phyloP scores from a whole-genome alignment of 495 filamentous ascomycete genomes.

The Aspergillus avenaceus region DNA sequence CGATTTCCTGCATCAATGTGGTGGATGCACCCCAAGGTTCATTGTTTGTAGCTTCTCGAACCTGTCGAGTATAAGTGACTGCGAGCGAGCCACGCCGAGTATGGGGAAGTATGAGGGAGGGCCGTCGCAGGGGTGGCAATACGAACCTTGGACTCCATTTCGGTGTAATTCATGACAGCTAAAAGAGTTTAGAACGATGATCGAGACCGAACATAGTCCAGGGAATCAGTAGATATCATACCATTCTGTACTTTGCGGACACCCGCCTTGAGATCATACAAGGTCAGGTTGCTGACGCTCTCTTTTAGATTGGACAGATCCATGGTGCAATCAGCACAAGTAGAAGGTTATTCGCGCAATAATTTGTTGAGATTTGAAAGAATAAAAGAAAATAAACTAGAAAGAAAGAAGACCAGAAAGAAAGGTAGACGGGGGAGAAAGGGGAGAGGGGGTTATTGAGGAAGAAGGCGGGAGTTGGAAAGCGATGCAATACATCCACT shows the following conservation, averaged over 20 bases:
- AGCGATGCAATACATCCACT: slow-evolving; percentile 23
- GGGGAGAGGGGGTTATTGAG: too few species aligned
- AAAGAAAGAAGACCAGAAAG: slow-evolving; percentile 4
- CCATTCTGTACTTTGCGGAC: slow-evolving; percentile 99
- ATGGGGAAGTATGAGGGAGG: not conserved
- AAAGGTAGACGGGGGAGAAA: slow-evolving; percentile 15
- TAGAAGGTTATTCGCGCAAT: not conserved
- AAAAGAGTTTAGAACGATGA: too few species aligned
- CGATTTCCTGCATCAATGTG: slow-evolving; percentile 92
- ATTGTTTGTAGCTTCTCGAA: slow-evolving; percentile 96
- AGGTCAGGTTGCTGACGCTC: slow-evolving; percentile 85
- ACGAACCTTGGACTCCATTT: slow-evolving; percentile 95
- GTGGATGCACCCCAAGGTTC: slow-evolving; percentile 95
- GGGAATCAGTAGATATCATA: too few species aligned
- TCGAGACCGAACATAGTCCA: too few species aligned
- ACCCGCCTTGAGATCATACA: slow-evolving; percentile 97
- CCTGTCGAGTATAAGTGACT: slow-evolving; percentile 44
- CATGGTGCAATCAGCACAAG: slow-evolving; percentile 49
- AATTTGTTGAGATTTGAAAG: too few species aligned
- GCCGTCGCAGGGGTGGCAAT: not conserved
- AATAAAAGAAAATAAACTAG: too few species aligned
- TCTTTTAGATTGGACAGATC: slow-evolving; percentile 83
- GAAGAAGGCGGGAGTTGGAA: slow-evolving; percentile 2
- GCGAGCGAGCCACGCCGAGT: not conserved
- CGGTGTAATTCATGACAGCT: slow-evolving; percentile 99